Base-by-base conservation (phyloP, 1,139 yeast genomes). In the Arxiozyma telluris region DNA sequence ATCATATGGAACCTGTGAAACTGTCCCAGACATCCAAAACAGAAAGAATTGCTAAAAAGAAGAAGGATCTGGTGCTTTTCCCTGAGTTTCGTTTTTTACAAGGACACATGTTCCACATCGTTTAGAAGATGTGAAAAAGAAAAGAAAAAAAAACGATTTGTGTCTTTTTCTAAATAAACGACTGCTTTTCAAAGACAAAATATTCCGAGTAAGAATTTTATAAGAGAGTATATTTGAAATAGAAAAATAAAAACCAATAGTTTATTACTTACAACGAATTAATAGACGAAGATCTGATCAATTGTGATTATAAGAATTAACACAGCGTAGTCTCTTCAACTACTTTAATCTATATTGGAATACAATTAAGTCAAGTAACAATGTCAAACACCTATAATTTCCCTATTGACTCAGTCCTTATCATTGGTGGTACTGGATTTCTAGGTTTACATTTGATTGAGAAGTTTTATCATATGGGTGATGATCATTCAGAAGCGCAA, bases 361-460 rank as follows among this genome's bases (percentile, higher is more conserved):
- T 12, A 12, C n/a, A 34, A 34, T 34, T 34, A 15, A 12, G 39
- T 34, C 8, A 34, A 34, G 34, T 15, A 15, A 34, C 2, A 3
- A 34, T 34, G 39, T 34, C 39, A 34, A 15, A 34, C 39, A 15
- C 39, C n/a, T 34, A 34, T 20, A 46, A 38, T 22, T 46, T 46
- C 17, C 49, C 49, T 15, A n/a, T 46, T 7, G 30, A 46, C 5
- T 46, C 49, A 15, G 49, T 46, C 11, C 49, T 46, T n/a, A 76
- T 93, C 41, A 81, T 93, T 42, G 98, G 98, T 50, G 98, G 98
- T 4, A 76, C 96, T 3, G 99, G 99, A 0, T 94, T 94, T 64
- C 78, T 94, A 41, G 99, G 99, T 1, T 81, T 89, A 50, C 98
- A 93, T 64, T 75, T 94, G 60, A 82, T 93, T 51, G 91, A 91